A percentile compares a stretch with the other conserved stretches of the same genome.
These are phyloP conservation scores for Trichosporon asahii DNA, from an alignment of 1,284 basidiomycete species.

Conservation along the genomic window DNA sequence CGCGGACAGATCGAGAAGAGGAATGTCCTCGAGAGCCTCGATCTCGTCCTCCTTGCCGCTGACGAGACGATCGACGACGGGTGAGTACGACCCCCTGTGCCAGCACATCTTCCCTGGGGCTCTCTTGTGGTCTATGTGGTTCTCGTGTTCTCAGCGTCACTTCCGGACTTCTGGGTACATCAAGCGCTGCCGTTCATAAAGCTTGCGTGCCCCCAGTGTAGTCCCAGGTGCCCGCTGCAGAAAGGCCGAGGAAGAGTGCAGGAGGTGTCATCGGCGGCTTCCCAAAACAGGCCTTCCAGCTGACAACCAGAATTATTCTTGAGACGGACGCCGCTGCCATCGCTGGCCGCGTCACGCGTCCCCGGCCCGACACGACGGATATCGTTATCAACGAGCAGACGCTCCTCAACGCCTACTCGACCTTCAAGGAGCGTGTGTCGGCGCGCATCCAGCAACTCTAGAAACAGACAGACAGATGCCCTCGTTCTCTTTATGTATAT, in stretches of 20 bases:
- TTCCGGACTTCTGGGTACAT: too few species aligned
- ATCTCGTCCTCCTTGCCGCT: slow-evolving; percentile 84
- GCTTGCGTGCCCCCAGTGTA: too few species aligned
- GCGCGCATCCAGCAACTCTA: slow-evolving; percentile 62
- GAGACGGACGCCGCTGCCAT: slow-evolving; percentile 95
- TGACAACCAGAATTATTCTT: slow-evolving; percentile 76
- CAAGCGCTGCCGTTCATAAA: too few species aligned
- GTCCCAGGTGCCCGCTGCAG: too few species aligned
- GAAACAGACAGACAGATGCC: not conserved
- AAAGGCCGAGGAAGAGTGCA: too few species aligned
- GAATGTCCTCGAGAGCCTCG: slow-evolving; percentile 89
- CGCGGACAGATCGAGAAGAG: slow-evolving; percentile 94
- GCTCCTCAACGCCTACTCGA: slow-evolving; percentile 84
- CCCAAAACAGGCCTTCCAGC: not conserved
- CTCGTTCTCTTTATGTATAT: not conserved
- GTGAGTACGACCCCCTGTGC: slow-evolving; percentile 56
- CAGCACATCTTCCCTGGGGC: not conserved
- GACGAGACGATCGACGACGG: slow-evolving; percentile 99
- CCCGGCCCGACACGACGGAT: slow-evolving; percentile 87
- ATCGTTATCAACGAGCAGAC: slow-evolving; percentile 99
- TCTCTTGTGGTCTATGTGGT: too few species aligned
- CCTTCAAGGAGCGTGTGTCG: slow-evolving; percentile 74
- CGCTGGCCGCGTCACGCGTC: slow-evolving; percentile 87
- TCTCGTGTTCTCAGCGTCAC: too few species aligned
- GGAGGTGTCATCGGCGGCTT: not conserved